These are phyloP conservation scores for Picea sitchensis DNA, from an alignment of 75 land plant species.

Conservation along the genomic window DNA sequence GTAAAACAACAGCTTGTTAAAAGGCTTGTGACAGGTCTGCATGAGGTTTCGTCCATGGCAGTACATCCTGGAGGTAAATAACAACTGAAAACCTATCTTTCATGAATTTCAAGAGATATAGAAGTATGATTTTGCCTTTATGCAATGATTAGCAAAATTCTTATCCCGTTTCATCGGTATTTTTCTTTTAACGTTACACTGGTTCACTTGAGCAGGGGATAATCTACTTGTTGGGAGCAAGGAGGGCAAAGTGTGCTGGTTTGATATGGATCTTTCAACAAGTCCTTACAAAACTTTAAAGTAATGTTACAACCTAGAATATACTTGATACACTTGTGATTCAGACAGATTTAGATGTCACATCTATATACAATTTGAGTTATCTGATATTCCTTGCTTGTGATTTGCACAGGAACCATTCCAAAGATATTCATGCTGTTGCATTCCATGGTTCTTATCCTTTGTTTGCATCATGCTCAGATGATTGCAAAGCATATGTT, in stretches of 20 bases:
- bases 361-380: background rate
- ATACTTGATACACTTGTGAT: background rate
- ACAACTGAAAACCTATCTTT: too few species aligned
- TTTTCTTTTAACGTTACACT: too few species aligned
- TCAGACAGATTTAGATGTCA: background rate
- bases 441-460: constrained; percentile 84
- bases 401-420: constrained; percentile 61
- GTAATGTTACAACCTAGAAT: too few species aligned
- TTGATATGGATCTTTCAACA: constrained; percentile 93
- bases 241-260: constrained; percentile 94
- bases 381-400: constrained; percentile 12
- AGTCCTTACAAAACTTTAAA: constrained; percentile 70
- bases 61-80: constrained; percentile 80
- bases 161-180: too few species aligned
- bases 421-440: constrained; percentile 80
- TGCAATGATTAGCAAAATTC: too few species aligned
- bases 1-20: constrained; percentile 71
- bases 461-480: constrained; percentile 87
- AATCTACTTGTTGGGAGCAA: constrained; percentile 82
- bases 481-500: constrained; percentile 85
- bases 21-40: constrained; percentile 78
- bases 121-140: too few species aligned
- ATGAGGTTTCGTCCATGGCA: constrained; percentile 85
- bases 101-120: too few species aligned
- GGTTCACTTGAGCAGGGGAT: too few species aligned